Conservation (phyloP, 352 stramenopile genomes). For the Thalassiosira delicatula region DNA sequence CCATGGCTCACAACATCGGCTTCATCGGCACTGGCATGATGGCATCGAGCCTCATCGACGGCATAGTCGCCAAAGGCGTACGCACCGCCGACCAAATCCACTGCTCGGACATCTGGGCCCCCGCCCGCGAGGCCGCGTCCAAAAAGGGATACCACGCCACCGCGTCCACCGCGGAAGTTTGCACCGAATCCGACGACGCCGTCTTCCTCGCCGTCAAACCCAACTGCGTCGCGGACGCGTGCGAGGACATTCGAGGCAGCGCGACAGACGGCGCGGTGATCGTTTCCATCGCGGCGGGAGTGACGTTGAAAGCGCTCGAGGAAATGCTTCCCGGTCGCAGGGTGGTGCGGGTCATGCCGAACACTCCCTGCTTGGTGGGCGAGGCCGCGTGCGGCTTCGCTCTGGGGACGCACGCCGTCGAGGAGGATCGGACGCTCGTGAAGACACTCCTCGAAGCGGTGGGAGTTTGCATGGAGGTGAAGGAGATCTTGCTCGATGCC, state of each 20-base stretch:
- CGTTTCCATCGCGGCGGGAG: conserved; percentile 87
- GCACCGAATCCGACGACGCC: conserved; percentile 61
- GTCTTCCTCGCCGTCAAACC: conserved; percentile 89
- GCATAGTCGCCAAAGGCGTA: conserved; percentile 66
- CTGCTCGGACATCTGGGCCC: conserved; percentile 71
- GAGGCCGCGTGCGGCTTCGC: conserved; percentile 85
- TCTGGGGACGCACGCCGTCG: conserved; percentile 77
- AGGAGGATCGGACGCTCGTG: conserved; percentile 82
- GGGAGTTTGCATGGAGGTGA: conserved; percentile 83
- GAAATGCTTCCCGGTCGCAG: conserved; percentile 65
- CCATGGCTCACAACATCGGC: conserved; percentile 52
- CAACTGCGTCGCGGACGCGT: conserved; percentile 81
- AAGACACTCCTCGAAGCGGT: conserved; percentile 83
- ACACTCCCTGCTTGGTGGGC: conserved; percentile 88
- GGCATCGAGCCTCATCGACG: conserved; percentile 73
- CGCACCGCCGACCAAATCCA: conserved; percentile 61
- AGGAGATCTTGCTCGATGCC: conserved; percentile 84
- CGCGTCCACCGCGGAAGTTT: conserved; percentile 68
- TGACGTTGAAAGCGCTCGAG: conserved; percentile 83
- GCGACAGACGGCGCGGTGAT: conserved; percentile 71
- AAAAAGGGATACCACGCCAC: conserved; percentile 70
- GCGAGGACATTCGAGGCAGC: conserved; percentile 73
- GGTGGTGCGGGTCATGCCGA: conserved; percentile 90
- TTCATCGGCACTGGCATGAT: conserved; percentile 78
- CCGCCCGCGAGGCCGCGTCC: conserved; percentile 52